phyloP scores from a whole-genome alignment of 2,329 filamentous ascomycete species.

The Colletotrichum godetiae region DNA sequence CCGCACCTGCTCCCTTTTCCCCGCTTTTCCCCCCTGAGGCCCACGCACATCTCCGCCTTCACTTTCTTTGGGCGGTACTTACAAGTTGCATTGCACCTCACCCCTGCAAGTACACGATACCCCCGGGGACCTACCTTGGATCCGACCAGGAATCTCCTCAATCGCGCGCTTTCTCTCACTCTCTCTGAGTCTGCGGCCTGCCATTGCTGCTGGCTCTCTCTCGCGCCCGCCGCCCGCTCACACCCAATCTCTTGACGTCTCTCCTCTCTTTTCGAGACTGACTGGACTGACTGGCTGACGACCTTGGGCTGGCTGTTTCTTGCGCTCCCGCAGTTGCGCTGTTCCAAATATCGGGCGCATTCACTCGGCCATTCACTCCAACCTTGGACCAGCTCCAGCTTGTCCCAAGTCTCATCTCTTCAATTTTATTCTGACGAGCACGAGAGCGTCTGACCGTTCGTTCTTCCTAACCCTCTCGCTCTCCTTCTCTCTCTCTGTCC shows the following conservation, averaged over 20 bases:
- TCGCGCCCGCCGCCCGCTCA: background rate
- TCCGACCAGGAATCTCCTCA: background rate
- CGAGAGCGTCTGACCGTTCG: slow-evolving; percentile 28
- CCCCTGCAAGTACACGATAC: slow-evolving; percentile 36
- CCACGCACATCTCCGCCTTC: slow-evolving; percentile 35
- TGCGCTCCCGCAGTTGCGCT: slow-evolving; percentile 22
- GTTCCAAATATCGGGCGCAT: slow-evolving; percentile 31
- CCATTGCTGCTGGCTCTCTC: background rate
- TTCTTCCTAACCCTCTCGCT: slow-evolving; percentile 15
- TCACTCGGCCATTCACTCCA: slow-evolving; percentile 5
- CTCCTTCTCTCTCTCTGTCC: slow-evolving; percentile 21
- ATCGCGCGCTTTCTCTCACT: background rate
- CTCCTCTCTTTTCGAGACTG: background rate
- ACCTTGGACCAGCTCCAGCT: slow-evolving; percentile 26
- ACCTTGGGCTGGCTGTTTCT: slow-evolving; percentile 10
- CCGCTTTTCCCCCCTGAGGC: slow-evolving; percentile 26
- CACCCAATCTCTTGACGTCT: background rate
- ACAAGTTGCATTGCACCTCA: slow-evolving; percentile 26
- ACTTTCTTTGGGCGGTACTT: slow-evolving; percentile 31
- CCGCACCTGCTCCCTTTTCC: slow-evolving; percentile 27
- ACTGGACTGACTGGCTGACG: background rate
- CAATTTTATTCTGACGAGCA: slow-evolving; percentile 37
- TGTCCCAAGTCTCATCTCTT: slow-evolving; percentile 40
- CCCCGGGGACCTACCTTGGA: slow-evolving; percentile 7
- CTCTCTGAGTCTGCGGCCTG: background rate